Evolutionary conservation across 2,329 filamentous ascomycete species (phyloP).

Genomic region (Colletotrichum orbiculare): DNA sequence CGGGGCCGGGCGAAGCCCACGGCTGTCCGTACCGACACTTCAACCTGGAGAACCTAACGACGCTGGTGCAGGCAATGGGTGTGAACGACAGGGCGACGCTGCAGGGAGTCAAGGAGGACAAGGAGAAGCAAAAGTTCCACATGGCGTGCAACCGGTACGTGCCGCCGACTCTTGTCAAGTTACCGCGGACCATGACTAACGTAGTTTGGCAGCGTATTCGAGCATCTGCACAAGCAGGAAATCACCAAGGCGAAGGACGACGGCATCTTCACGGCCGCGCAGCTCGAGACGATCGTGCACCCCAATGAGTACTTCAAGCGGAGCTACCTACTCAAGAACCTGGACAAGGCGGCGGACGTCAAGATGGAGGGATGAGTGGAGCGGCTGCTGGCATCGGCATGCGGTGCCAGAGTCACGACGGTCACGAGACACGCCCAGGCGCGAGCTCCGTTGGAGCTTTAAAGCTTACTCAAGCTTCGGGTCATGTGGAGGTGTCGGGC

Average conservation of each 20-base stretch:
- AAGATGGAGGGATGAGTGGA: slow-evolving; percentile 65
- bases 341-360: slow-evolving; percentile 67
- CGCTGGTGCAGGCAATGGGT: slow-evolving; percentile 81
- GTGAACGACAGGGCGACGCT: slow-evolving; percentile 82
- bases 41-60: slow-evolving; percentile 83
- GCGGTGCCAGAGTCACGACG: not conserved
- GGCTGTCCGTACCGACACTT: slow-evolving; percentile 98
- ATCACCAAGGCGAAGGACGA: slow-evolving; percentile 82
- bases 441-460: not conserved
- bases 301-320: slow-evolving; percentile 99
- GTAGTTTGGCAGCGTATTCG: slow-evolving; percentile 75
- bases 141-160: slow-evolving; percentile 90
- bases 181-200: too few species aligned
- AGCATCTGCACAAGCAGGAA: slow-evolving; percentile 83
- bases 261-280: slow-evolving; percentile 74
- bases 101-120: slow-evolving; percentile 87
- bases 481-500: not conserved
- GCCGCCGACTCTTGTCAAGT: too few species aligned
- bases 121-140: slow-evolving; percentile 88
- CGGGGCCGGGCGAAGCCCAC: slow-evolving; percentile 87
- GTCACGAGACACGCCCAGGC: not conserved
- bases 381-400: not conserved
- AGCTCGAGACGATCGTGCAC: slow-evolving; percentile 95
- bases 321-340: slow-evolving; percentile 87
- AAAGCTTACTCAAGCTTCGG: slow-evolving; percentile 5